phyloP scores from a whole-genome alignment of 441 rosid species.

The Metrosideros polymorpha region DNA sequence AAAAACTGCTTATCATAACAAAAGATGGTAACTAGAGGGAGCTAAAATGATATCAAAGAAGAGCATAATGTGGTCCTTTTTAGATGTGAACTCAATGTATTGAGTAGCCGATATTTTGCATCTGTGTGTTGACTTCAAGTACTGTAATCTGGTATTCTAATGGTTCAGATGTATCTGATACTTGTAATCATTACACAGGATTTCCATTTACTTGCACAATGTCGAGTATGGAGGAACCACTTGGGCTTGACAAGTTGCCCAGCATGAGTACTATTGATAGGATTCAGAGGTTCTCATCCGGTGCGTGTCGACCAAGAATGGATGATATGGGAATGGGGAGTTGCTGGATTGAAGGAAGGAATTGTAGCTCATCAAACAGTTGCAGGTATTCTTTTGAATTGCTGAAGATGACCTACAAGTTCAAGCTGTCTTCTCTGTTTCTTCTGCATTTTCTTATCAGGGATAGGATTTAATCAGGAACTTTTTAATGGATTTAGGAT shows the following conservation, averaged over 20 bases:
- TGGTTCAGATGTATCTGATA: slow-evolving; percentile 10
- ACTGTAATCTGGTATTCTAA: neutral
- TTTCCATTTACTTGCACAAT: slow-evolving; percentile 27
- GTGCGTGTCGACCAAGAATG: slow-evolving; percentile 56
- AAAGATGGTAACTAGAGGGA: neutral
- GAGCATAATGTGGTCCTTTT: neutral
- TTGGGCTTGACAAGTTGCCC: slow-evolving; percentile 78
- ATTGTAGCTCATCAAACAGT: slow-evolving; percentile 67
- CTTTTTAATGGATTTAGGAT: neutral
- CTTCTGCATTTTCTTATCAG: neutral
- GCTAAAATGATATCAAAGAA: neutral
- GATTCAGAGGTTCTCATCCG: slow-evolving; percentile 74
- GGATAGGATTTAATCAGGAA: neutral
- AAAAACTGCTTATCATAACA: neutral
- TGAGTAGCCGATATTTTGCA: neutral
- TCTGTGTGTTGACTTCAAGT: neutral
- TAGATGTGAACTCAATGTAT: neutral
- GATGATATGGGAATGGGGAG: slow-evolving; percentile 68
- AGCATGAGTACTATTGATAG: slow-evolving; percentile 81
- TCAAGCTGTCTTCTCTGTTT: neutral
- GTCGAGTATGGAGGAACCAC: slow-evolving; percentile 96
- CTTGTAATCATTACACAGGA: slow-evolving; percentile 26
- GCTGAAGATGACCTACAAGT: neutral
- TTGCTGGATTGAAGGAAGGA: slow-evolving; percentile 78
- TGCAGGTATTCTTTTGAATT: slow-evolving; percentile 29